A percentile compares a stretch with the other conserved stretches of the same genome.
Evolutionary conservation across 2,329 filamentous ascomycete genomes (phyloP).

Genomic region (Fonsecaea nubica): DNA sequence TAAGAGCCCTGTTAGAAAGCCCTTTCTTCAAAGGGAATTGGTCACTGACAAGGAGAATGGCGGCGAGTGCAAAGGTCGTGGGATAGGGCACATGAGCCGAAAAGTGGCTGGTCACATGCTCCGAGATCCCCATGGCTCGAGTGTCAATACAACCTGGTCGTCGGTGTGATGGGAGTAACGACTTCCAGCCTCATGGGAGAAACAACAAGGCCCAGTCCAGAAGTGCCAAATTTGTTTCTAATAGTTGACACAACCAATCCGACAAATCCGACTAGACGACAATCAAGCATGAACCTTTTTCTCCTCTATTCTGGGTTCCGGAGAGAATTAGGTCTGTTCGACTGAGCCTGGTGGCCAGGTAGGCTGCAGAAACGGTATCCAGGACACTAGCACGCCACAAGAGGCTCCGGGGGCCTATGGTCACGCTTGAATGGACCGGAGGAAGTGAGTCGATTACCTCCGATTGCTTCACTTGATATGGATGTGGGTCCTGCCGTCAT

Average conservation of each 20-base stretch:
- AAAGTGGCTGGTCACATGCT: background rate
- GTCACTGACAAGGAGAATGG: conserved; percentile 2
- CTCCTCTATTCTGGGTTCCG: background rate
- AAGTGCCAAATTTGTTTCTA: conserved; percentile 9
- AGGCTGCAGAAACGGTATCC: background rate
- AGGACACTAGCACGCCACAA: background rate
- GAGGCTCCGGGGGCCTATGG: background rate
- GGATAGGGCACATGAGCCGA: background rate
- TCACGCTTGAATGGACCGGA: background rate
- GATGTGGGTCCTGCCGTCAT: background rate
- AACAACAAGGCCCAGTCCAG: conserved; percentile 7
- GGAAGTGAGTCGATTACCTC: background rate
- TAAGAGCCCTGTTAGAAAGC: background rate
- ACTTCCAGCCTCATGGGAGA: background rate
- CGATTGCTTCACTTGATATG: background rate
- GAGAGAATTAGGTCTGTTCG: conserved; percentile 4
- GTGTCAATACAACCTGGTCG: conserved; percentile 4
- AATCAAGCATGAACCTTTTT: conserved; percentile 4
- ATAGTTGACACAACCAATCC: conserved; percentile 10
- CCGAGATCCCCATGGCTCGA: background rate
- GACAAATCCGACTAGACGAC: background rate
- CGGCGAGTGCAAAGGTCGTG: background rate
- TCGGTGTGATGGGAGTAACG: conserved; percentile 2
- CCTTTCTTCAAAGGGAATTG: too few relatives aligned
- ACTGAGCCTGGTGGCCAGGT: background rate